phyloP scores from a whole-genome alignment of 805 yeast genomes.

The Sungouiozyma ichnusensis region DNA sequence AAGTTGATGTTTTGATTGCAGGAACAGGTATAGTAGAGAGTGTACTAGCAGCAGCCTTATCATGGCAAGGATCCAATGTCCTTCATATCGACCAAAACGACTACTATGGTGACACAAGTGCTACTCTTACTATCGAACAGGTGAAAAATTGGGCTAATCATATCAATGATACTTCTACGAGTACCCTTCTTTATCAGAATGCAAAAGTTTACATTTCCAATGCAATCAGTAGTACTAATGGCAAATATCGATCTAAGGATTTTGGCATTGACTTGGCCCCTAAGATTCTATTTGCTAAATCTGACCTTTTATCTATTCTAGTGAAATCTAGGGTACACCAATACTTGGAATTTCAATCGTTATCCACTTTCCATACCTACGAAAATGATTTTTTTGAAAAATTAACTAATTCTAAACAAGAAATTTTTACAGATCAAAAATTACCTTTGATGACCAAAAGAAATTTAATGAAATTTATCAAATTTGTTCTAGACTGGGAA shows the following conservation, averaged over 20 bases:
- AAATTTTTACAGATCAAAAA: constrained; percentile 82
- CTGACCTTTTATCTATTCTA: constrained; percentile 72
- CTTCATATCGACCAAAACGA: constrained; percentile 78
- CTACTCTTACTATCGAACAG: constrained; percentile 82
- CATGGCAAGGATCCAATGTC: constrained; percentile 98
- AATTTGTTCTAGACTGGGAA: constrained; percentile 71
- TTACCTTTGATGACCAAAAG: constrained; percentile 69
- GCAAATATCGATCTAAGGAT: constrained; percentile 46
- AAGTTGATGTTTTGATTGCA: constrained; percentile 79
- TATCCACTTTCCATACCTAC: constrained; percentile 84
- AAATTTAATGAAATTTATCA: constrained; percentile 74
- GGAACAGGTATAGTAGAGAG: constrained; percentile 91
- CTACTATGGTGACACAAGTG: constrained; percentile 81
- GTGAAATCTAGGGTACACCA: constrained; percentile 80
- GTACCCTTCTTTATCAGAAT: constrained; percentile 36
- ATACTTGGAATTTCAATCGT: constrained; percentile 84
- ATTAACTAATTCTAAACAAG: constrained; percentile 79
- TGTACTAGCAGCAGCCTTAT: constrained; percentile 82
- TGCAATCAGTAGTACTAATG: constrained; percentile 29
- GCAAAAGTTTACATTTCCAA: constrained; percentile 76
- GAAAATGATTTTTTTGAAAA: constrained; percentile 87
- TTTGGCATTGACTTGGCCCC: constrained; percentile 87
- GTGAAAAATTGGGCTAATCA: constrained; percentile 69
- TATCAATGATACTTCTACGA: constrained; percentile 38
- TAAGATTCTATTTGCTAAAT: constrained; percentile 75